A percentile compares a stretch with the other conserved stretches of the same genome.
Evolutionary conservation across 495 filamentous ascomycete species (phyloP).

Genomic region (Parathielavia appendiculata): DNA sequence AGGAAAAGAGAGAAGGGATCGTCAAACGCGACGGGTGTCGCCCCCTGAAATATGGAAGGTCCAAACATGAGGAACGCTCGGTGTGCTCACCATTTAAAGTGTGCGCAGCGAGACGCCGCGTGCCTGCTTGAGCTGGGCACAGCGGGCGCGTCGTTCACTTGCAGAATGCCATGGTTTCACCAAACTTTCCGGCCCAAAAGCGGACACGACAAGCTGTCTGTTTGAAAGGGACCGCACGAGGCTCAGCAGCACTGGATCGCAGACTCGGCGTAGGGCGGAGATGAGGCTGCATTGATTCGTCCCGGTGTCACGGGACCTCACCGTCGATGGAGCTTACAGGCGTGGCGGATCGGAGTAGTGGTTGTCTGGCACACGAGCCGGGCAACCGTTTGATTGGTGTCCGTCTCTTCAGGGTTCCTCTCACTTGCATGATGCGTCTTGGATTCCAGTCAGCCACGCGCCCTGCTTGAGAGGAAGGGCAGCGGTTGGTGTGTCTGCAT

Average conservation of each 20-base stretch:
- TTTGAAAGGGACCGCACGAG: slow-evolving; percentile 1
- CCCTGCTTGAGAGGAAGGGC: slow-evolving; percentile 20
- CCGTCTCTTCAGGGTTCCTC: slow-evolving; percentile 9
- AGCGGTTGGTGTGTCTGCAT: slow-evolving; percentile 9
- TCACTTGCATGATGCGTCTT: slow-evolving; percentile 11
- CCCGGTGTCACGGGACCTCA: slow-evolving; percentile 24
- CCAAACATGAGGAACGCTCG: slow-evolving; percentile 8
- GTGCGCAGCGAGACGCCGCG: slow-evolving; percentile 1
- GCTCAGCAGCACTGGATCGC: slow-evolving; percentile 5
- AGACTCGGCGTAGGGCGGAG: not conserved
- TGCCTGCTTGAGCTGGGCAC: slow-evolving; percentile 19
- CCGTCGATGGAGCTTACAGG: slow-evolving; percentile 12
- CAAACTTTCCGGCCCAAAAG: not conserved
- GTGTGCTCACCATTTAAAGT: slow-evolving; percentile 11
- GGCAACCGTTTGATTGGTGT: slow-evolving; percentile 26
- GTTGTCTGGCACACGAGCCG: slow-evolving; percentile 22
- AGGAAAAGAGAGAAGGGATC: slow-evolving; percentile 1
- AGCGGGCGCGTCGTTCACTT: slow-evolving; percentile 17
- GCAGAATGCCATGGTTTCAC: slow-evolving; percentile 25
- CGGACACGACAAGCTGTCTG: not conserved
- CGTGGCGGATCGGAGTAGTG: slow-evolving; percentile 15
- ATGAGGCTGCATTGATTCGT: slow-evolving; percentile 16
- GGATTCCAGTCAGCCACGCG: slow-evolving; percentile 13
- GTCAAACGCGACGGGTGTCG: slow-evolving; percentile 9
- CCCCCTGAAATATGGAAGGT: slow-evolving; percentile 14